Evolutionary conservation across 208 protist genomes (phyloP).

Genomic region (Acanthamoeba castellanii): DNA sequence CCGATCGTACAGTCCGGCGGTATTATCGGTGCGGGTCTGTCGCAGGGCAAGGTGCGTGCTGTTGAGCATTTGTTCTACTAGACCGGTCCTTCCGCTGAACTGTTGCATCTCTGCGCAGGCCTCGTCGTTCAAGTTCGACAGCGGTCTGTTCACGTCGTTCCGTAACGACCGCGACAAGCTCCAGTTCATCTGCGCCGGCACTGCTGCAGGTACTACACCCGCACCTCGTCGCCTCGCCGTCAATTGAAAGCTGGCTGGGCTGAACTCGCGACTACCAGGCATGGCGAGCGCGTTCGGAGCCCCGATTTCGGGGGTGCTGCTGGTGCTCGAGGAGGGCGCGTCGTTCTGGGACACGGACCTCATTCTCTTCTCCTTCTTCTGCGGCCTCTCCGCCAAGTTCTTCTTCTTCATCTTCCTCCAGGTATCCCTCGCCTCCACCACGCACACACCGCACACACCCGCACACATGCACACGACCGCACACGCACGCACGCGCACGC

Average conservation of each 20-base stretch:
- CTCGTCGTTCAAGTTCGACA: slow-evolving; percentile 62
- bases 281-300: slow-evolving; percentile 57
- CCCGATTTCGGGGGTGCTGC: slow-evolving; percentile 29
- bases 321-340: slow-evolving; percentile 49
- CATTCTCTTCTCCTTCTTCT: slow-evolving; percentile 45
- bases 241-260: neutral
- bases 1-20: slow-evolving; percentile 50
- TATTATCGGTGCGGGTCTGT: slow-evolving; percentile 48
- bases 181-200: slow-evolving; percentile 54
- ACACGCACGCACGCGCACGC: no score
- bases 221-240: no score
- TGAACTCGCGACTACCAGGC: neutral
- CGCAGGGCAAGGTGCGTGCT: slow-evolving; percentile 30
- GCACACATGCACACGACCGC: neutral
- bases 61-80: no score
- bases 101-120: neutral
- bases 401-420: slow-evolving; percentile 56
- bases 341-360: slow-evolving; percentile 61
- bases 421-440: neutral
- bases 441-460: no score
- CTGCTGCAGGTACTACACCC: neutral
- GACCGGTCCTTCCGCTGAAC: no score
- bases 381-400: slow-evolving; percentile 49
- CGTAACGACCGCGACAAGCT: slow-evolving; percentile 43
- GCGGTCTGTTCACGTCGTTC: slow-evolving; percentile 29